A percentile compares a stretch with the other conserved stretches of the same genome.
Evolutionary conservation across 768 basidiomycete genomes (phyloP).

Genomic region (Gyrodon lividus): DNA sequence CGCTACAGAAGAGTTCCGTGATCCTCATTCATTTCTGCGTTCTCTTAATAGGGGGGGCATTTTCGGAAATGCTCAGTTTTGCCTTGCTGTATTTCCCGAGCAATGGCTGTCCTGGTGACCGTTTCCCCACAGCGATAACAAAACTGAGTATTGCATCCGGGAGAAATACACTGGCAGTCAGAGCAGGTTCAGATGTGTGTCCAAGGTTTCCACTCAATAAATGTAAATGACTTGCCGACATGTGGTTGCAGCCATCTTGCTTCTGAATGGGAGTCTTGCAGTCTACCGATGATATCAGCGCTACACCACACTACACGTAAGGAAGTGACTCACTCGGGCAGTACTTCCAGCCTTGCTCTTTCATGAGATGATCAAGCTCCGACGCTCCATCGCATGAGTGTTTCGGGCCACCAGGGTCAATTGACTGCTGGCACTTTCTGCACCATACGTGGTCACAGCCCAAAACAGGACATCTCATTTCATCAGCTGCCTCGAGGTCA

Average conservation of each 20-base stretch:
- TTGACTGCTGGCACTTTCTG: constrained; percentile 50
- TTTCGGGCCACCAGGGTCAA: constrained; percentile 33
- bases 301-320: background rate
- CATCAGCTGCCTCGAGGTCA: constrained; percentile 41
- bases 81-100: constrained; percentile 31
- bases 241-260: constrained; percentile 53
- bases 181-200: background rate
- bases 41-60: constrained; percentile 26
- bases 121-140: constrained; percentile 49
- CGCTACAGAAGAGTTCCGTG: too few relatives aligned
- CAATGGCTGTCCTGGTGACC: constrained; percentile 42
- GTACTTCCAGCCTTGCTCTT: constrained; percentile 55
- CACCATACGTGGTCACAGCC: constrained; percentile 58
- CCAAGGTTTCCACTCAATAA: background rate
- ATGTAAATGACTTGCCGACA: constrained; percentile 43
- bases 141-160: constrained; percentile 58
- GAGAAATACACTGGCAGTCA: constrained; percentile 46
- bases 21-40: too few relatives aligned
- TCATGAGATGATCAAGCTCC: constrained; percentile 53
- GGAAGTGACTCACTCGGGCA: constrained; percentile 48
- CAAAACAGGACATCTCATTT: constrained; percentile 49
- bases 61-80: constrained; percentile 36
- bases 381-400: constrained; percentile 60
- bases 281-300: constrained; percentile 23
- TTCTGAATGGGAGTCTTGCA: constrained; percentile 54